Base-by-base conservation (phyloP, 2,329 filamentous ascomycete species). In the Venturia pyrina region DNA sequence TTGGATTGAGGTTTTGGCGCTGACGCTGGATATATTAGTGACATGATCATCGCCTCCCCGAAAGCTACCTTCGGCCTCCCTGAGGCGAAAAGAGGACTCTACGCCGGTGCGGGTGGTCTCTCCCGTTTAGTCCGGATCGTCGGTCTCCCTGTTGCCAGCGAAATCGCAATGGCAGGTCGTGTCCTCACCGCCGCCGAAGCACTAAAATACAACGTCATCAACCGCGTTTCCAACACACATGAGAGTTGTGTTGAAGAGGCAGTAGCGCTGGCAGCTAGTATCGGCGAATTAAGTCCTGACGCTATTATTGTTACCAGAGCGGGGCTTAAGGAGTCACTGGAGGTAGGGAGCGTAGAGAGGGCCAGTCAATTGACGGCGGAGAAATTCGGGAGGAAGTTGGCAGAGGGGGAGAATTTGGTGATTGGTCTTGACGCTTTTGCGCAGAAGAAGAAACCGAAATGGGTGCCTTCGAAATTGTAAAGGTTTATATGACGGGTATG, bases 1-100 rank as follows among this genome's bases (percentile, higher is more conserved):
- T 28, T 28, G 28, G 28, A 28, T 28, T 4, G 28, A 28, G 4
- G 28, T 28, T 28, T 2, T 28, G 28, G 2, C 28, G 28, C 28
- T 28, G 46, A 24, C 17, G 37, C 2, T 15, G 71, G 66, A 73
- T 61, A 19, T 37, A 28, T 3, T 65, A 79, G 80, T 67, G 82
- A 84, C 68, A 75, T 85, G 71, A 79, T 84, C 5, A 76, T 85
- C 10, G 83, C 83, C 1, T 79, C 80, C 0, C 79, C 81, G 0
- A 77, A 75, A 4, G 82, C 83, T 5, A 78, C 74, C 0, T 85
- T 85, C 66, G 81, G 77, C 1, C 75, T 85, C 10, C 82, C 83
- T 11, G 83, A 85, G 72, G 82, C 80, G 2, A 78, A 80, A 65
- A 78, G 82, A 21, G 82, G 83, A n/a, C 78, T 85, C 41, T 83